phyloP scores from a whole-genome alignment of 257 asterid genomes.

The Solanum corneliomulleri region DNA sequence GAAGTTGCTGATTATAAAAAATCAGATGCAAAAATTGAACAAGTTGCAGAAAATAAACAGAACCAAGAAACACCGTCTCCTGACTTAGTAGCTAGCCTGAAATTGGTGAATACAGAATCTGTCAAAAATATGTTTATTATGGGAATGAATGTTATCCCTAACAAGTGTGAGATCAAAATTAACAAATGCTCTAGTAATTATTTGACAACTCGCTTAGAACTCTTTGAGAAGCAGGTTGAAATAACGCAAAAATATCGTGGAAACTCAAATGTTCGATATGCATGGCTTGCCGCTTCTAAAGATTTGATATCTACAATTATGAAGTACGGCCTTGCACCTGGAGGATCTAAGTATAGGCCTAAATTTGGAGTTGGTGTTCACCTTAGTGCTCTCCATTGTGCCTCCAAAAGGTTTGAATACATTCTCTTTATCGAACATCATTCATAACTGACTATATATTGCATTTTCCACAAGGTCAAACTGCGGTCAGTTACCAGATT shows the following conservation, averaged over 20 bases:
- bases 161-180: conserved; percentile 33
- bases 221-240: conserved; percentile 68
- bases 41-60: conserved; percentile 16
- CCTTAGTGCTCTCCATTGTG: conserved; percentile 60
- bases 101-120: conserved; percentile 20
- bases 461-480: background rate
- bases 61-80: conserved; percentile 7
- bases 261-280: conserved; percentile 59
- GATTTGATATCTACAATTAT: conserved; percentile 31
- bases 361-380: conserved; percentile 45
- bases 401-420: conserved; percentile 4
- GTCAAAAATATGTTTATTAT: conserved; percentile 37
- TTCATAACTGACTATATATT: background rate
- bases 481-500: conserved; percentile 41
- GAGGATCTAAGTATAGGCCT: conserved; percentile 22
- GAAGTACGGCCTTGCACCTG: conserved; percentile 52
- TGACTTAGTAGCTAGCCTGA: conserved; percentile 3
- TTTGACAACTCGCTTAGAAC: conserved; percentile 43
- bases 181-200: conserved; percentile 20
- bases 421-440: background rate
- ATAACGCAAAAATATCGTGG: conserved; percentile 57
- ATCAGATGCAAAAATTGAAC: conserved; percentile 18
- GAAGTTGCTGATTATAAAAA: conserved; percentile 15
- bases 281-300: conserved; percentile 80
- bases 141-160: conserved; percentile 22